These are phyloP conservation scores for Aureobasidium lini DNA, from an alignment of 2,329 filamentous ascomycete species.

Conservation along the genomic window DNA sequence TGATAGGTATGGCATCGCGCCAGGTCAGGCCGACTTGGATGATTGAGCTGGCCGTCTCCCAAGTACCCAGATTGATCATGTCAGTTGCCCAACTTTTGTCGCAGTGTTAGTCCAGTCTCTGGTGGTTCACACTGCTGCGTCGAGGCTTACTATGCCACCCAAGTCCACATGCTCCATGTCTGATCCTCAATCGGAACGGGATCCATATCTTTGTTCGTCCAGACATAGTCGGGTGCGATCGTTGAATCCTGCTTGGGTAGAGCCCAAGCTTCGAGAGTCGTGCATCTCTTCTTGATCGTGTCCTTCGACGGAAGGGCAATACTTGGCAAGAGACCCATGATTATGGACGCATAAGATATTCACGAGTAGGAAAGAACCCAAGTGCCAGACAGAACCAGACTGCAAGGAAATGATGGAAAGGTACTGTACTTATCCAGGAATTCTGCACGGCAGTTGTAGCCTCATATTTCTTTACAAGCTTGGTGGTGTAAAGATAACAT, in stretches of 20 bases:
- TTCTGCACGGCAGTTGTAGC: too few relatives aligned
- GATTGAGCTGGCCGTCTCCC: constrained; percentile 37
- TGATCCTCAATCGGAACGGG: constrained; percentile 25
- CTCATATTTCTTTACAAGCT: too few relatives aligned
- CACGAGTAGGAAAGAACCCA: too few relatives aligned
- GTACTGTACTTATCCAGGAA: too few relatives aligned
- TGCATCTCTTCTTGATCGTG: constrained; percentile 34
- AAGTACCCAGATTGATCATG: constrained; percentile 30
- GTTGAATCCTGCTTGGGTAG: constrained; percentile 42
- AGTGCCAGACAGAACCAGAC: too few relatives aligned
- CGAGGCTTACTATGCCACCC: constrained; percentile 28
- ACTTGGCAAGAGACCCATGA: not conserved
- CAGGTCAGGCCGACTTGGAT: constrained; percentile 47
- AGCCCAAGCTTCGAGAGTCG: constrained; percentile 38
- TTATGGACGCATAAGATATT: not conserved
- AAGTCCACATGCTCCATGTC: constrained; percentile 31
- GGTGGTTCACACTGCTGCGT: not conserved
- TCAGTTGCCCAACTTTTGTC: constrained; percentile 30
- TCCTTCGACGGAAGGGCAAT: constrained; percentile 26
- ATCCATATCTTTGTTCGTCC: constrained; percentile 32
- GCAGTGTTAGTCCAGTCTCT: not conserved
- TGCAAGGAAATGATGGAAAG: too few relatives aligned
- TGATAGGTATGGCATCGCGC: constrained; percentile 47
- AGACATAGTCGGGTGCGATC: constrained; percentile 39
- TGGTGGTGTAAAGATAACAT: too few relatives aligned